A percentile compares a stretch with the other conserved stretches of the same genome.
Evolutionary conservation across 1,284 basidiomycete species (phyloP).

Genomic region (Violaceomyces palustris): DNA sequence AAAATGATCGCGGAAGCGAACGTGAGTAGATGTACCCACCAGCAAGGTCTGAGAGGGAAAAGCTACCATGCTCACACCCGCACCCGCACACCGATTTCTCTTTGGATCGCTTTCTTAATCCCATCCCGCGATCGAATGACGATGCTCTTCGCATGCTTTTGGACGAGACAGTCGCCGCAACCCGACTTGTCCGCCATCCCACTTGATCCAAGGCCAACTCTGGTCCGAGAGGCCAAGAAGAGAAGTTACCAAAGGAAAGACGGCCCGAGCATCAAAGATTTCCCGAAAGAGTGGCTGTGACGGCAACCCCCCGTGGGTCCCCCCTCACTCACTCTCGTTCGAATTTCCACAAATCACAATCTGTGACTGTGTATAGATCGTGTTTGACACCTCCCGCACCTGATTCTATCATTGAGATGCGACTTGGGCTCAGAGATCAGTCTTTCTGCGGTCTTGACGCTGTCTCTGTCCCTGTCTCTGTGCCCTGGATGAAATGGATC

Average conservation of each 20-base stretch:
- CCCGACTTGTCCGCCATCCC: slow-evolving; percentile 48
- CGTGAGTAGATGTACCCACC: slow-evolving; percentile 20
- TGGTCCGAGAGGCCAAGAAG: slow-evolving; percentile 31
- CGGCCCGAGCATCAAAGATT: slow-evolving; percentile 42
- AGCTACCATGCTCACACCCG: too few relatives aligned
- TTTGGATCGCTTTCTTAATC: not conserved
- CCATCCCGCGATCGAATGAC: not conserved
- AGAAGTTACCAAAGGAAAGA: slow-evolving; percentile 26
- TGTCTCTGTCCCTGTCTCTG: too few relatives aligned
- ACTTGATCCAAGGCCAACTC: slow-evolving; percentile 45
- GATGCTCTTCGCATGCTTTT: not conserved
- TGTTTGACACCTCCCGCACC: too few relatives aligned
- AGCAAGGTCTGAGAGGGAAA: too few relatives aligned
- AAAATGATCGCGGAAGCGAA: slow-evolving; percentile 51
- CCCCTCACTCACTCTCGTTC: too few relatives aligned
- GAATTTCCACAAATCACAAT: too few relatives aligned
- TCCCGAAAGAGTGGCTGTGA: slow-evolving; percentile 53
- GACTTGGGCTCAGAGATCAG: too few relatives aligned
- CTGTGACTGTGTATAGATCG: too few relatives aligned
- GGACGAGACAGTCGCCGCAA: slow-evolving; percentile 11
- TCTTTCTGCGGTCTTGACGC: too few relatives aligned
- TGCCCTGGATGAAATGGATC: too few relatives aligned
- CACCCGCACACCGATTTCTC: not conserved
- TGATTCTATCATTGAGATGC: too few relatives aligned
- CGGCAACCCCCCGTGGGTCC: too few relatives aligned